Conservation (phyloP, 2,329 filamentous ascomycete genomes). For the Diaporthe helianthi region DNA sequence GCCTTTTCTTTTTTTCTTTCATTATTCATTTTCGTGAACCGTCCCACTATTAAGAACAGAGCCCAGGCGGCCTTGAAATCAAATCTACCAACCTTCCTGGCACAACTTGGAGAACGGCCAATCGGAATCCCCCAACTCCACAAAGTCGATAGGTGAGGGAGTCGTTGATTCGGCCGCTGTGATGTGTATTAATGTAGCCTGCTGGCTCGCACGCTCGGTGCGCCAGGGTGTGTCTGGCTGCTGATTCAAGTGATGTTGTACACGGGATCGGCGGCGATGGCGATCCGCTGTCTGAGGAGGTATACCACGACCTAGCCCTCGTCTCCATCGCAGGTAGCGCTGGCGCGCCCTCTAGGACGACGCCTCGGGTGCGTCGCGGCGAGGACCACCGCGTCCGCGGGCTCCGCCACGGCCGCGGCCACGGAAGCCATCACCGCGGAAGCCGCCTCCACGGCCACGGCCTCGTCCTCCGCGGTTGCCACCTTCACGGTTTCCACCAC, state of each 20-base stretch:
- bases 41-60: slow-evolving; percentile 17
- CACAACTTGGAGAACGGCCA: slow-evolving; percentile 32
- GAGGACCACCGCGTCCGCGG: slow-evolving; percentile 45
- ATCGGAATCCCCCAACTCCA: slow-evolving; percentile 28
- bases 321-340: slow-evolving; percentile 2
- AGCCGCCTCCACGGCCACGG: slow-evolving; percentile 57
- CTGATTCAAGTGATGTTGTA: slow-evolving; percentile 28
- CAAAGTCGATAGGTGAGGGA: slow-evolving; percentile 26
- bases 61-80: neutral
- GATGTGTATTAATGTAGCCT: slow-evolving; percentile 15
- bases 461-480: slow-evolving; percentile 55
- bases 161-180: slow-evolving; percentile 9
- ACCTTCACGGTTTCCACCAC: slow-evolving; percentile 60
- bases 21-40: slow-evolving; percentile 25
- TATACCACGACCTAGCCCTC: neutral
- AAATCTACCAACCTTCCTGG: slow-evolving; percentile 31
- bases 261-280: slow-evolving; percentile 12
- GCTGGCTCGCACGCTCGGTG: slow-evolving; percentile 12
- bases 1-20: slow-evolving; percentile 4
- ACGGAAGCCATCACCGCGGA: slow-evolving; percentile 42
- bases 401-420: slow-evolving; percentile 47
- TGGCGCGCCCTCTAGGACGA: slow-evolving; percentile 29
- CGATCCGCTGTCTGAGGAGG: neutral
- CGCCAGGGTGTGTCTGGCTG: slow-evolving; percentile 25
- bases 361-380: slow-evolving; percentile 42